A percentile compares a stretch with the other conserved stretches of the same genome.
Evolutionary conservation across 805 yeast genomes (phyloP).

Genomic region (Candida namnaoensis): DNA sequence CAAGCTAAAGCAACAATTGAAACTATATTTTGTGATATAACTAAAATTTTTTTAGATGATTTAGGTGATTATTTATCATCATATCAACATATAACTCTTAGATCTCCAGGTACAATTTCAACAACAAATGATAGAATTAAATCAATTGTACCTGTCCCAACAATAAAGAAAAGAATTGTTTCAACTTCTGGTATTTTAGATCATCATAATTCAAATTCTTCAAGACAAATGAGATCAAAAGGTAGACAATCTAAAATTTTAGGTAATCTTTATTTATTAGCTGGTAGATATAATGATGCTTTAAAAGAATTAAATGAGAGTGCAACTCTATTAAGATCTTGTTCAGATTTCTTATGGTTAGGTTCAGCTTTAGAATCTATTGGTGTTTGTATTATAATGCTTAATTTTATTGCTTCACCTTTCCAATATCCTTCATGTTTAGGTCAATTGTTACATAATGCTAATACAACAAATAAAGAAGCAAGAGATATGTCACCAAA

Average conservation of each 20-base stretch:
- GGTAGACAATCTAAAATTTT: slow-evolving; percentile 72
- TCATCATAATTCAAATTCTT: slow-evolving; percentile 18
- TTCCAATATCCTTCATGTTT: slow-evolving; percentile 30
- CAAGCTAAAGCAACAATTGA: slow-evolving; percentile 29
- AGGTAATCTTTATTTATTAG: slow-evolving; percentile 69
- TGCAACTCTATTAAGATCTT: slow-evolving; percentile 41
- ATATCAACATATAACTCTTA: slow-evolving; percentile 67
- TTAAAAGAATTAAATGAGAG: slow-evolving; percentile 71
- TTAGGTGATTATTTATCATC: slow-evolving; percentile 66
- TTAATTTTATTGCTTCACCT: slow-evolving; percentile 47
- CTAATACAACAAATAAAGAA: too few species aligned
- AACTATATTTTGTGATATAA: slow-evolving; percentile 65
- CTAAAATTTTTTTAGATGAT: slow-evolving; percentile 51
- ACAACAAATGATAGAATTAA: slow-evolving; percentile 33
- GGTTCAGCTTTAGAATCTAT: slow-evolving; percentile 83
- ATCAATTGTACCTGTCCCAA: slow-evolving; percentile 24
- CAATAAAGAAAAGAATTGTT: slow-evolving; percentile 31
- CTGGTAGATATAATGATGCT: slow-evolving; percentile 74
- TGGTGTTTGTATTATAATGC: slow-evolving; percentile 53
- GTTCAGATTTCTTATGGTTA: slow-evolving; percentile 79
- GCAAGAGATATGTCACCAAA: too few species aligned
- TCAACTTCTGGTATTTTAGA: slow-evolving; percentile 14
- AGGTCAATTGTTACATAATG: slow-evolving; percentile 23
- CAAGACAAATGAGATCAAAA: slow-evolving; percentile 36
- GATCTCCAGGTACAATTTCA: slow-evolving; percentile 69